phyloP scores from a whole-genome alignment of 2,329 filamentous ascomycete species.

The Botrytis medusae region DNA sequence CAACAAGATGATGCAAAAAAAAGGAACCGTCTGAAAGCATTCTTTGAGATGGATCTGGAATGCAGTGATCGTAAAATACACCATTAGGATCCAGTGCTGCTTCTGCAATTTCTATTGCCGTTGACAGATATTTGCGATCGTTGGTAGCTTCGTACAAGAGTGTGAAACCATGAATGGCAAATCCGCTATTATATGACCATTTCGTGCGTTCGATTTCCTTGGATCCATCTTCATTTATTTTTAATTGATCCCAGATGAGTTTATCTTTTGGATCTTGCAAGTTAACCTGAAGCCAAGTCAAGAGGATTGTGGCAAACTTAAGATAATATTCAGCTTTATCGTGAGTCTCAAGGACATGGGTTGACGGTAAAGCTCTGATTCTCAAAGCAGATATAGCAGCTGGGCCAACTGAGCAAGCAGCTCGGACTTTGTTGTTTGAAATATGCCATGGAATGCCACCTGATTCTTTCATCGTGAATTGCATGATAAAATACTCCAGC shows the following conservation, averaged over 20 bases:
- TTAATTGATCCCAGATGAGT: conserved; percentile 30
- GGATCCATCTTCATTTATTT: conserved; percentile 24
- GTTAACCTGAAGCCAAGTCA: conserved; percentile 22
- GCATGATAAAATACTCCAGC: conserved; percentile 25
- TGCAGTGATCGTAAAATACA: conserved; percentile 25
- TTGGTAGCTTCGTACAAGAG: conserved; percentile 24
- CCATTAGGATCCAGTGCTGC: conserved; percentile 25
- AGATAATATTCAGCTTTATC: neutral
- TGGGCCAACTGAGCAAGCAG: conserved; percentile 29
- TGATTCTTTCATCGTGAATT: conserved; percentile 22
- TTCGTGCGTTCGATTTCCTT: conserved; percentile 28
- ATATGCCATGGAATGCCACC: conserved; percentile 31
- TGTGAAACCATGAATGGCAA: conserved; percentile 29
- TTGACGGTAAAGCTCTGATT: neutral
- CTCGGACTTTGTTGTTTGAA: conserved; percentile 25
- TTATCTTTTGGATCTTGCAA: conserved; percentile 29
- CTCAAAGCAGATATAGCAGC: conserved; percentile 29
- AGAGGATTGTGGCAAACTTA: neutral
- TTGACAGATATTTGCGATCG: conserved; percentile 21
- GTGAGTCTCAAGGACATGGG: neutral
- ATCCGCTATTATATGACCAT: conserved; percentile 32
- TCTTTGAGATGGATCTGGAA: conserved; percentile 16
- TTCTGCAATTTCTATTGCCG: conserved; percentile 27
- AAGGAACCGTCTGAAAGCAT: conserved; percentile 32
- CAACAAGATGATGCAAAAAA: conserved; percentile 31